Evolutionary conservation across 805 yeast species (phyloP).

Genomic region (Lipomyces mesembrius): DNA sequence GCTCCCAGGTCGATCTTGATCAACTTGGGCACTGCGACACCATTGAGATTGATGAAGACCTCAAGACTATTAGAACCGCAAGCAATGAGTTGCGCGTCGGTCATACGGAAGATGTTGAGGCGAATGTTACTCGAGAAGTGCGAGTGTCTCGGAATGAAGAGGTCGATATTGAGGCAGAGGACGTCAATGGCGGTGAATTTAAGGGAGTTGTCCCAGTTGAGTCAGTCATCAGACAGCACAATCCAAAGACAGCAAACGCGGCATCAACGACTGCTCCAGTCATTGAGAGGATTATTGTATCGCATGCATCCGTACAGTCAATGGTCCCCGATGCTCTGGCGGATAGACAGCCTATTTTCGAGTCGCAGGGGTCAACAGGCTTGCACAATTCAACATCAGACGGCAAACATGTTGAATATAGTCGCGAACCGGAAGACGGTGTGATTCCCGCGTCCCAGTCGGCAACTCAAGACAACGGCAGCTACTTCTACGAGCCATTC

Average conservation of each 20-base stretch:
- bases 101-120: not conserved
- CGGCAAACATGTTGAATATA: not conserved
- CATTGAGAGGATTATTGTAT: not conserved
- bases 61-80: not conserved
- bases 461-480: not conserved
- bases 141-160: not conserved
- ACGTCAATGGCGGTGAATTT: not conserved
- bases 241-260: not conserved
- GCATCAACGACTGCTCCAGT: not conserved
- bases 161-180: not conserved
- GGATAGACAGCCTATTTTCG: constrained; percentile 4
- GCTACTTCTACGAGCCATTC: not conserved
- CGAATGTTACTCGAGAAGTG: not conserved
- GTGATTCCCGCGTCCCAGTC: not conserved
- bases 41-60: not conserved
- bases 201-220: too few species aligned
- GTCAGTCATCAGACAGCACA: too few species aligned
- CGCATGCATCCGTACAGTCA: not conserved
- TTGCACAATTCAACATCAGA: not conserved
- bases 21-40: not conserved
- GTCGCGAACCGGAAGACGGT: not conserved
- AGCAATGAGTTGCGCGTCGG: not conserved
- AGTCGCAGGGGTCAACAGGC: not conserved
- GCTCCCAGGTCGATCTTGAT: not conserved
- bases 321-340: not conserved